Base-by-base conservation (phyloP, 108 stramenopile genomes). In the Conticribra weissflogii region DNA sequence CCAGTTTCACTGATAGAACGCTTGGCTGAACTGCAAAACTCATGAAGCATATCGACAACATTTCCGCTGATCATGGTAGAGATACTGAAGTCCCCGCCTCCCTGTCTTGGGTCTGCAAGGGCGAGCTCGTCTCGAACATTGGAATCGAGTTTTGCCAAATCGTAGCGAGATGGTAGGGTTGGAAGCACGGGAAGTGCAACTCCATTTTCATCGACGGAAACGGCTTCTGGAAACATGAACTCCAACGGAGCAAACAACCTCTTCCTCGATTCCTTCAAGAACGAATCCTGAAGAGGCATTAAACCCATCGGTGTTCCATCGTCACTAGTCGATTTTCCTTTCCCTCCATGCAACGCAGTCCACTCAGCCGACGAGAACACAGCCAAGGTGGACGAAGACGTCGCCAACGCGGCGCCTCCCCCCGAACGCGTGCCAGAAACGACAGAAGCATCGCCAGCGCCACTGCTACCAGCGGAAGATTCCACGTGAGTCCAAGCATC, bases 211-310 rank as follows among this genome's bases (percentile, higher is more conserved):
- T 94, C 90, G 9, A 91, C 85, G 3, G 85, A 62, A 2, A 88
- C 79, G 32, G 84, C 85, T 50, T 91, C 88, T 41, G 84, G 85
- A 66, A 94, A 94, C 88, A 94, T 87, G 80, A 69, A 88, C 61
- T 89, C 79, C 29, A 94, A 64, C 5, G 93, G 90, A 36, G 87
- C 82, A 54, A 85, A 90, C 8, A 94, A 56, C 0, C 93, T 68
- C 29, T 86, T 78, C 28, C 69, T 69, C 27, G 78, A 91, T 30
- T 86, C 83, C 30, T 88, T 80, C 32, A 90, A 54, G 53, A 94
- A 94, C 3, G 87, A 84, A n/a, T 62, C 70, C 69, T 88, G 85
- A 23, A 94, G 71, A 27, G 86, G 77, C 51, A 70, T 78, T 7
- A 94, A 67, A 9, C 92, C 92, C 52, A 73, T 77, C 27, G 62